These are phyloP conservation scores for Lolium multiflorum DNA, from an alignment of 176 grass and related monocot species.

Conservation along the genomic window DNA sequence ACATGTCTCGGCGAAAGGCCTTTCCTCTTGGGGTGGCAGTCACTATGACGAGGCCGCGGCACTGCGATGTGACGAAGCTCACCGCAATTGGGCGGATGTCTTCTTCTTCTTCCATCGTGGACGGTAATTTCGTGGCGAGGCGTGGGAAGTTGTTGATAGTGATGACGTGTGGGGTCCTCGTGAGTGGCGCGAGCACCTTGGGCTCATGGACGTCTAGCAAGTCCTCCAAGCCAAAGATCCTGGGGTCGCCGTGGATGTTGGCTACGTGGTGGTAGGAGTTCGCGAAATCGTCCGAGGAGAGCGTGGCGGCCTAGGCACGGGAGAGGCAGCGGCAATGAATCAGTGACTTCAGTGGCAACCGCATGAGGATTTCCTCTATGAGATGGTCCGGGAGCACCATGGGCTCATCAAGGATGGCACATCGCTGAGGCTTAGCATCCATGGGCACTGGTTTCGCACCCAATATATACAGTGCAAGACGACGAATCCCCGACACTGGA, in stretches of 20 bases:
- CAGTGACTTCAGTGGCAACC: constrained; percentile 16
- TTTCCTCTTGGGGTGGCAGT: neutral
- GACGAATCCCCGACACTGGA: neutral
- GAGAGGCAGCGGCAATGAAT: neutral
- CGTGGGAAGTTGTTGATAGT: neutral
- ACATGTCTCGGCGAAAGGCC: neutral
- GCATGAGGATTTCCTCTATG: neutral
- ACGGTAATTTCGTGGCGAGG: neutral
- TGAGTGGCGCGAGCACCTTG: neutral
- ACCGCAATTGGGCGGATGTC: neutral
- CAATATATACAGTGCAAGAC: too few species aligned
- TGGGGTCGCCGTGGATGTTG: neutral
- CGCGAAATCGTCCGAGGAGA: neutral
- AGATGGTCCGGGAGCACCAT: neutral
- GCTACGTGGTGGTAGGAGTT: neutral
- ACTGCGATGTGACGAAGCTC: neutral
- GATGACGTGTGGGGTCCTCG: neutral
- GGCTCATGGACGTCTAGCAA: neutral
- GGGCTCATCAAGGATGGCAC: neutral
- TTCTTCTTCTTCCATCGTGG: neutral
- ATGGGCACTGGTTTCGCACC: too few species aligned
- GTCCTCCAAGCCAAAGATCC: neutral
- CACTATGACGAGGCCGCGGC: neutral
- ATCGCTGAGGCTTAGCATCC: neutral
- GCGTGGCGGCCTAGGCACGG: constrained; percentile 11